Conservation (phyloP, 2,329 filamentous ascomycete genomes). For the Calonectria ilicicola region DNA sequence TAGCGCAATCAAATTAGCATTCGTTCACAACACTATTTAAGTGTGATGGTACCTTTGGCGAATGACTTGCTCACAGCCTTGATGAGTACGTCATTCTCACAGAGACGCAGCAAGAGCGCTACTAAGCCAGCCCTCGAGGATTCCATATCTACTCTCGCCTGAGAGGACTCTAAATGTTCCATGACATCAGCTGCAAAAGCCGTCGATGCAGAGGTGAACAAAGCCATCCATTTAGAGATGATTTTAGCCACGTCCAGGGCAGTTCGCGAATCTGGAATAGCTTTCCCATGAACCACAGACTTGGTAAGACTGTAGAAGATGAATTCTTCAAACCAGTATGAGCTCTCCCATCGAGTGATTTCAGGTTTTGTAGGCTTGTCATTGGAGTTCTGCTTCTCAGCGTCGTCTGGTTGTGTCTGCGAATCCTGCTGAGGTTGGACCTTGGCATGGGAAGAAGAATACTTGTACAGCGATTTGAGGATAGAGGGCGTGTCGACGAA, state of each 20-base stretch:
- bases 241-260: conserved; percentile 62
- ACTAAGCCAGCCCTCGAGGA: conserved; percentile 72
- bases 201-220: conserved; percentile 65
- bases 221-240: conserved; percentile 69
- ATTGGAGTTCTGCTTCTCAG: conserved; percentile 38
- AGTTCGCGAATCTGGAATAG: conserved; percentile 59
- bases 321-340: conserved; percentile 81
- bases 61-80: conserved; percentile 63
- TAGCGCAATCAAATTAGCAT: not conserved
- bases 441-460: conserved; percentile 64
- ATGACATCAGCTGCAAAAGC: conserved; percentile 63
- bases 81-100: conserved; percentile 69
- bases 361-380: conserved; percentile 29
- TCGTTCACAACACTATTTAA: not conserved
- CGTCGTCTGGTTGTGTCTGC: conserved; percentile 25
- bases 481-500: conserved; percentile 67
- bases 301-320: conserved; percentile 95
- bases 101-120: conserved; percentile 70
- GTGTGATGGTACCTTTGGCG: conserved; percentile 61
- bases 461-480: conserved; percentile 66
- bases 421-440: conserved; percentile 32
- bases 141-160: conserved; percentile 68
- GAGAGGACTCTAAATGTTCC: conserved; percentile 56
- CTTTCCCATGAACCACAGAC: conserved; percentile 73
- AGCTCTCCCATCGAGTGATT: conserved; percentile 63